These are phyloP conservation scores for Penicillium riverlandense DNA, from an alignment of 495 filamentous ascomycete species.

Conservation along the genomic window DNA sequence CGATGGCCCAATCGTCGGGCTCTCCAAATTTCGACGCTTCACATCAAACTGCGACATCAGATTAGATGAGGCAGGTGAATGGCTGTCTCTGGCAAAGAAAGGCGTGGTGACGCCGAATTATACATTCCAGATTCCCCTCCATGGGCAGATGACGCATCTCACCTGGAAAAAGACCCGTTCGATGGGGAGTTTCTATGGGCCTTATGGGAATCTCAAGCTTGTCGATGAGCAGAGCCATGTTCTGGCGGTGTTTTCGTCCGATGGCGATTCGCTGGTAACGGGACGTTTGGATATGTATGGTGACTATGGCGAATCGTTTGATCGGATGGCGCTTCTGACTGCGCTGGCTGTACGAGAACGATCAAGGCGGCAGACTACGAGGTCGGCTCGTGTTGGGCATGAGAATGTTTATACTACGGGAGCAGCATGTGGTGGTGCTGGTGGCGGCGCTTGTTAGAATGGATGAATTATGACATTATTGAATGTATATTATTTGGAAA, in stretches of 20 bases:
- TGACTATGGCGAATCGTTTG: constrained; percentile 4
- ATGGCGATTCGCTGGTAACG: constrained; percentile 2
- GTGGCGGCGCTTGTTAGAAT: background rate
- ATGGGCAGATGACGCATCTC: background rate
- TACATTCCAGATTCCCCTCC: background rate
- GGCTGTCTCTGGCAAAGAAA: constrained; percentile 3
- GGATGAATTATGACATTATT: background rate
- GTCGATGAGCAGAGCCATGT: constrained; percentile 4
- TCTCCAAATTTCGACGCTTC: constrained; percentile 3
- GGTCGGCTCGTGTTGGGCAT: background rate
- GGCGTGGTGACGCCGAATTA: constrained; percentile 2
- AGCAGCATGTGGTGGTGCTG: background rate
- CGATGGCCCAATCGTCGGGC: background rate
- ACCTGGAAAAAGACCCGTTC: constrained; percentile 12
- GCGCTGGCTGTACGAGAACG: constrained; percentile 8
- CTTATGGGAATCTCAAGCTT: constrained; percentile 6
- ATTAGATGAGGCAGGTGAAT: background rate
- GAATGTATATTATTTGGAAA: too few species aligned
- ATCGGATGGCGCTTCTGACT: constrained; percentile 5
- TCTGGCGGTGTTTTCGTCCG: constrained; percentile 9
- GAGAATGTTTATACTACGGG: constrained; percentile 3
- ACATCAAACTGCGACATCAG: constrained; percentile 6
- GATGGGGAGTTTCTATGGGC: constrained; percentile 1
- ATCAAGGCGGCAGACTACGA: constrained; percentile 2
- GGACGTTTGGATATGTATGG: constrained; percentile 7